These are phyloP conservation scores for Nemania abortiva DNA, from an alignment of 2,329 filamentous ascomycete species.

Conservation along the genomic window DNA sequence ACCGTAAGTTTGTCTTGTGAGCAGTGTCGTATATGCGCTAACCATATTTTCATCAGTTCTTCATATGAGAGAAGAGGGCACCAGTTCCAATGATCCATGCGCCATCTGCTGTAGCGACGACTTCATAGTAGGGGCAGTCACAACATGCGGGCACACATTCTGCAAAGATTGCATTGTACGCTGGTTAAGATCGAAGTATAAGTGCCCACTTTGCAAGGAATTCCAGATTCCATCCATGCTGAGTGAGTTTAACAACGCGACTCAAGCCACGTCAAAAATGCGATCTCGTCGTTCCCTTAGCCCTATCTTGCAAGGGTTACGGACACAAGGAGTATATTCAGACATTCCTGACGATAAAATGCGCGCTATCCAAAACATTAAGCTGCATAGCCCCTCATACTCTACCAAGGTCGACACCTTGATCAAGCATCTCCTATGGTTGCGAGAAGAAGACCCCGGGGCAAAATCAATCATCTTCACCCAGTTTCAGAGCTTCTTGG, in stretches of 20 bases:
- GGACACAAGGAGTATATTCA: constrained; percentile 74
- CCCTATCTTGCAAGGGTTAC: constrained; percentile 39
- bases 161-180: constrained; percentile 86
- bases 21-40: constrained; percentile 18
- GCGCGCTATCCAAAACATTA: constrained; percentile 83
- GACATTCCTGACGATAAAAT: constrained; percentile 78
- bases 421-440: constrained; percentile 84
- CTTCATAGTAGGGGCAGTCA: constrained; percentile 84
- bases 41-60: constrained; percentile 57
- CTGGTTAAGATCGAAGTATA: constrained; percentile 81
- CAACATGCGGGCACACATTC: constrained; percentile 90
- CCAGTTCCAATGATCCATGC: constrained; percentile 77
- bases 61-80: constrained; percentile 68
- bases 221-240: constrained; percentile 75
- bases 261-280: constrained; percentile 77
- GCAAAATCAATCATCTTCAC: constrained; percentile 96
- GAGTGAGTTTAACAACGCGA: constrained; percentile 85
- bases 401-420: constrained; percentile 92
- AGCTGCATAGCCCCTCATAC: constrained; percentile 78
- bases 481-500: constrained; percentile 76
- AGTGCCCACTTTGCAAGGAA: constrained; percentile 86
- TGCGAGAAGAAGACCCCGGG: constrained; percentile 84
- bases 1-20: constrained; percentile 61
- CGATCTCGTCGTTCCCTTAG: constrained; percentile 34
- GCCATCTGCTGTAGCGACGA: constrained; percentile 80